These are phyloP conservation scores for Pachysandra terminalis DNA, from an alignment of 164 flowering plant species.

Conservation along the genomic window DNA sequence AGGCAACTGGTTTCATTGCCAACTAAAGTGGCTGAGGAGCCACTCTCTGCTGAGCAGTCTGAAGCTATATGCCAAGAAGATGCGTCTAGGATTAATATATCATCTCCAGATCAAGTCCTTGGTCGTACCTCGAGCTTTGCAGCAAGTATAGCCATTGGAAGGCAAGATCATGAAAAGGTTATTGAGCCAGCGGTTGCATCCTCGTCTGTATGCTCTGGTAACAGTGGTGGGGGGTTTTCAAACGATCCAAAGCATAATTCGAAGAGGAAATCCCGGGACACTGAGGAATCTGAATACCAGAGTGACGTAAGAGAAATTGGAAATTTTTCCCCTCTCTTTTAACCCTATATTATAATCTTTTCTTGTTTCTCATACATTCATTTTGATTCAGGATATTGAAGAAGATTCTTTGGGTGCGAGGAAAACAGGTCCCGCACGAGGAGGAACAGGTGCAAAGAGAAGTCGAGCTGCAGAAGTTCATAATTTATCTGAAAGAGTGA, in stretches of 20 bases:
- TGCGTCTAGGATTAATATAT: conserved; percentile 20
- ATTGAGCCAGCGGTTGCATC: conserved; percentile 53
- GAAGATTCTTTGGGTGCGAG: conserved; percentile 68
- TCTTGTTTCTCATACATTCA: background rate
- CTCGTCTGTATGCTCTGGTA: conserved; percentile 84
- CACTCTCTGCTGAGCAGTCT: conserved; percentile 21
- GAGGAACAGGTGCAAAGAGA: conserved; percentile 60
- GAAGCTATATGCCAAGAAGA: conserved; percentile 27
- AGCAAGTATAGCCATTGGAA: conserved; percentile 29
- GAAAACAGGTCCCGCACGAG: conserved; percentile 39
- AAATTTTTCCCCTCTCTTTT: background rate
- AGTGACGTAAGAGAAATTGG: conserved; percentile 59
- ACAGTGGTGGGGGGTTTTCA: conserved; percentile 51
- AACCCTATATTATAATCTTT: background rate
- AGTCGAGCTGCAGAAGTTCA: conserved; percentile 98
- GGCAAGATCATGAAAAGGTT: conserved; percentile 33
- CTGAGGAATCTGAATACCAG: conserved; percentile 60
- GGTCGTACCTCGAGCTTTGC: conserved; percentile 26
- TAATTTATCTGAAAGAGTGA: conserved; percentile 94
- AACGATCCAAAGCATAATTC: conserved; percentile 36
- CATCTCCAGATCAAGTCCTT: conserved; percentile 18
- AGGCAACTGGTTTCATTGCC: conserved; percentile 20
- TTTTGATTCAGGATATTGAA: conserved; percentile 64
- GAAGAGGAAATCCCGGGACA: conserved; percentile 60
- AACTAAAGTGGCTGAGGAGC: conserved; percentile 24